Base-by-base conservation (phyloP, 1,139 yeast genomes). In the Debaryomycetaceae sp. region DNA sequence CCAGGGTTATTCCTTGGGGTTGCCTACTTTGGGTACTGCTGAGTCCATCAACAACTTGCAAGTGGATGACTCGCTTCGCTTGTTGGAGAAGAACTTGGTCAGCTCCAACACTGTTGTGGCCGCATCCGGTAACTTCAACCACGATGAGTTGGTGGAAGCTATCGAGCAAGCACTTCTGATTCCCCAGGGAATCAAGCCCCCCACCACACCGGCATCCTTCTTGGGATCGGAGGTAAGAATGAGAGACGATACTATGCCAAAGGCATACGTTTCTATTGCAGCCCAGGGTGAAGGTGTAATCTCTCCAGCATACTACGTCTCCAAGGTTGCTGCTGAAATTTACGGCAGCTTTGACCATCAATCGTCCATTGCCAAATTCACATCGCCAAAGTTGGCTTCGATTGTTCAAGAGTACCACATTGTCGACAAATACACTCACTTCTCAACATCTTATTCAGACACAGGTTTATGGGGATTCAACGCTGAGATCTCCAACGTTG, bases 351-450 rank as follows among this genome's bases (percentile, higher is more conserved):
- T 75, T 66, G 72, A 72, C 60, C 76, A 76, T 52, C 52, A 62
- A 53, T 75, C 83, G 51, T 79, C 87, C 59, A 56, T 64, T 48
- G 70, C 88, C 42, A 72, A 74, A 56, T 82, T 80, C 75, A 85
- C 88, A 64, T 93, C 96, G 66, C 82, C 96, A 53, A 89, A 89
- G 74, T 80, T 93, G 62, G 81, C 95, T 50, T 82, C 85, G 62
- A 75, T 82, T 60, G 81, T 86, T 52, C 79, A 75, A 66, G 88
- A 83, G 62, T 81, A 81, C 72, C 87, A 83, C 65, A 72, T 86
- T 62, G 85, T 84, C 59, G 90, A 85, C 64, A 72, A 78, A 53
- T 85, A 75, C 74, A 67, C 77, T 56, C 93, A 85, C 70, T 86
- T 83, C 76, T 80, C 88, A 53, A 67, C 68, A 46, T 81, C 88